phyloP scores from a whole-genome alignment of 257 asterid species.

The Plantago ovata region DNA sequence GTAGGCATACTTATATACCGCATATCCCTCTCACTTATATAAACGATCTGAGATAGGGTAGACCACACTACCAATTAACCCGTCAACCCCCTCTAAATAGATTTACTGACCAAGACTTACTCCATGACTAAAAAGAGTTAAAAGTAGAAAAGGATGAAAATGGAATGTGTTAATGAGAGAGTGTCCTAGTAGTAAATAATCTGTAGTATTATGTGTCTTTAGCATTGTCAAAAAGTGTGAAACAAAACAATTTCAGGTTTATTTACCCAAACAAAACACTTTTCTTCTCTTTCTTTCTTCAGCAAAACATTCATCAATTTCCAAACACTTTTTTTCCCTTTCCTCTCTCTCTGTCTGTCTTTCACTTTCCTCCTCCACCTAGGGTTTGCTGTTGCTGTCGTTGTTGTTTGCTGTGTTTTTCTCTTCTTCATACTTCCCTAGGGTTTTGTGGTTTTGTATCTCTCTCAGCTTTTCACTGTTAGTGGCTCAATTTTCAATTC shows the following conservation, averaged over 20 bases:
- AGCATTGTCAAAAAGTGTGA: neutral
- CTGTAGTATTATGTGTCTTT: neutral
- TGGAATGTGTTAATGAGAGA: too few species aligned
- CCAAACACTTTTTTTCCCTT: constrained; percentile 38
- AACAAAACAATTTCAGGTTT: constrained; percentile 2
- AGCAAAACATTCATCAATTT: constrained; percentile 56
- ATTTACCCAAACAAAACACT: constrained; percentile 2
- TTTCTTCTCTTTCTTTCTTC: constrained; percentile 28
- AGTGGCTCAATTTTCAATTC: constrained; percentile 10
- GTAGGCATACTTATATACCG: too few species aligned
- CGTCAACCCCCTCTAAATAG: too few species aligned
- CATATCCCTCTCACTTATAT: too few species aligned
- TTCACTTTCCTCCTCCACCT: constrained; percentile 37
- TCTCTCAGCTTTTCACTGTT: constrained; percentile 8
- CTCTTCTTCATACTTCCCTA: constrained; percentile 31
- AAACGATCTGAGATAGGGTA: too few species aligned
- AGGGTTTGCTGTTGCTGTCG: constrained; percentile 46
- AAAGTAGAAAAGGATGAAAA: too few species aligned
- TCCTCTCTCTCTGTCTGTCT: constrained; percentile 35
- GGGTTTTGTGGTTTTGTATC: constrained; percentile 48
- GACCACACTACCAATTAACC: too few species aligned
- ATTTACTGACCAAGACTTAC: too few species aligned
- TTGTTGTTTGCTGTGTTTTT: too few species aligned
- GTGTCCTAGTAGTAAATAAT: neutral
- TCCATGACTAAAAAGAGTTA: too few species aligned